These are phyloP conservation scores for Iris macrosiphon DNA, from an alignment of 106 monocot genomes.

Conservation along the genomic window DNA sequence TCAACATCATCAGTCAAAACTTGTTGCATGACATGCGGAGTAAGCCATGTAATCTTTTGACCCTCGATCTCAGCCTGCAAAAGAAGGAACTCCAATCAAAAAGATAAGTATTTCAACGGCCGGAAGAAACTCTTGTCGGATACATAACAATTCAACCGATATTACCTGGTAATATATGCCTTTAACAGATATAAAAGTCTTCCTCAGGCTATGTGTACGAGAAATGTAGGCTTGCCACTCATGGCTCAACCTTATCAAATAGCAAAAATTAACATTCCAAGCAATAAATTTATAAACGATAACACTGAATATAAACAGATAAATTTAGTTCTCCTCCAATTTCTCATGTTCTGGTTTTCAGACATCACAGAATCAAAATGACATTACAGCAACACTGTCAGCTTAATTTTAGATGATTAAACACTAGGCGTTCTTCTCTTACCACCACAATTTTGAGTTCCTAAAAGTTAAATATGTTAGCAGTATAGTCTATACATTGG, in stretches of 20 bases:
- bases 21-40: conserved; percentile 93
- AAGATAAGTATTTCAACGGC: background rate
- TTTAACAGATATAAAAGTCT: conserved; percentile 93
- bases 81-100: conserved; percentile 2
- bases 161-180: conserved; percentile 98
- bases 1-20: conserved; percentile 89
- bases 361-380: no score
- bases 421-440: background rate
- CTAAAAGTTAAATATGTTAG: no score
- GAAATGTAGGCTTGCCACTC: conserved; percentile 98
- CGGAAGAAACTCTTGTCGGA: background rate
- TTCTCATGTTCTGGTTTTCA: no score
- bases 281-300: background rate
- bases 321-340: no score
- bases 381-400: no score
- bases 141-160: background rate
- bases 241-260: conserved; percentile 71
- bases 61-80: conserved; percentile 89
- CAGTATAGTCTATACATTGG: no score
- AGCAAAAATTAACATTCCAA: background rate
- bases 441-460: background rate
- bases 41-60: conserved; percentile 93
- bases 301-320: background rate
- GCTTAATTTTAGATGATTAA: background rate
- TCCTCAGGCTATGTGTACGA: conserved; percentile 72